Evolutionary conservation across 352 stramenopile genomes (phyloP).

Genomic region (Phytophthora nicotianae): DNA sequence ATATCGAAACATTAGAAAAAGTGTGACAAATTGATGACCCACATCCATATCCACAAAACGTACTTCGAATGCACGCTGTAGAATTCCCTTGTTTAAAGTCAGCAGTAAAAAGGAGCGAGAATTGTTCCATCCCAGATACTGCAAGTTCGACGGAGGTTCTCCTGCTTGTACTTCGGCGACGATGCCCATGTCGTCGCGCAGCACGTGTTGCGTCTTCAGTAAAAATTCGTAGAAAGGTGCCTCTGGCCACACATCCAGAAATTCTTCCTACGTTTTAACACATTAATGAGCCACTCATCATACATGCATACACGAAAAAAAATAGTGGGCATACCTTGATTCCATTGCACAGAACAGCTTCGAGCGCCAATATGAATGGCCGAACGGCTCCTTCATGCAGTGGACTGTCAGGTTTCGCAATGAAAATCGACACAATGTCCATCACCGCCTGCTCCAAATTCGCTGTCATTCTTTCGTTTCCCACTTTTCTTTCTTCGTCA

Average conservation of each 20-base stretch:
- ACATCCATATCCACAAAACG: neutral
- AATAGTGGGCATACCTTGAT: constrained; percentile 51
- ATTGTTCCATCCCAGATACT: constrained; percentile 69
- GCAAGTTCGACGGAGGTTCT: constrained; percentile 37
- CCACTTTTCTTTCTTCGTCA: constrained; percentile 30
- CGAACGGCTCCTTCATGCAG: constrained; percentile 76
- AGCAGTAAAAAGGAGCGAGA: constrained; percentile 66
- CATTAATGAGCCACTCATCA: neutral
- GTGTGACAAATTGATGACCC: neutral
- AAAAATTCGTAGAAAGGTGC: constrained; percentile 78
- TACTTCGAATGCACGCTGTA: constrained; percentile 78
- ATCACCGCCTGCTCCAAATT: constrained; percentile 48
- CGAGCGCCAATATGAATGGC: constrained; percentile 63
- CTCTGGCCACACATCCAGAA: constrained; percentile 61
- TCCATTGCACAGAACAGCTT: constrained; percentile 66
- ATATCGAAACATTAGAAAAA: neutral
- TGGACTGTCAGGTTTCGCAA: constrained; percentile 64
- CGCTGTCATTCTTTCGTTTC: constrained; percentile 29
- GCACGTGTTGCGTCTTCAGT: constrained; percentile 56
- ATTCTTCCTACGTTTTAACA: constrained; percentile 38
- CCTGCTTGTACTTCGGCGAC: constrained; percentile 54
- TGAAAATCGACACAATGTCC: constrained; percentile 79
- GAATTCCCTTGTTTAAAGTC: constrained; percentile 77
- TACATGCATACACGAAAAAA: neutral
- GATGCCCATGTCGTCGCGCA: constrained; percentile 75